Evolutionary conservation across 2,329 filamentous ascomycete species (phyloP).

Genomic region (Magnaporthiopsis poae): DNA sequence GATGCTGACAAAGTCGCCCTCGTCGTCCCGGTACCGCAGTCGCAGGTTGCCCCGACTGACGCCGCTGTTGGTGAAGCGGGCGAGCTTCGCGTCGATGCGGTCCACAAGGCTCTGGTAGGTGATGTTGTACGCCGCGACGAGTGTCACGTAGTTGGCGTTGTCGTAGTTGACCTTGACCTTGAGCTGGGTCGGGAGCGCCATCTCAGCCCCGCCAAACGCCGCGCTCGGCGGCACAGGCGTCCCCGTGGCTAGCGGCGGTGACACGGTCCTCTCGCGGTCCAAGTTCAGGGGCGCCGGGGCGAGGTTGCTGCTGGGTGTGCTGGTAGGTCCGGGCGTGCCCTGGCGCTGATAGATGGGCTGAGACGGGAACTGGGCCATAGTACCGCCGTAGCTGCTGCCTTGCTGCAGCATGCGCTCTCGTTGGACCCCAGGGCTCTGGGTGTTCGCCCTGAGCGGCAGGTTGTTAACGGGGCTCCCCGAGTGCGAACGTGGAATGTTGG

Average conservation of each 20-base stretch:
- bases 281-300: slow-evolving; percentile 27
- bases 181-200: slow-evolving; percentile 60
- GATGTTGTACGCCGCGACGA: slow-evolving; percentile 95
- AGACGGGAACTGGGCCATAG: slow-evolving; percentile 45
- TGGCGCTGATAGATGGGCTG: slow-evolving; percentile 45
- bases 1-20: slow-evolving; percentile 87
- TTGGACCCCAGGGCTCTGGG: slow-evolving; percentile 60
- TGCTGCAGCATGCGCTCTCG: slow-evolving; percentile 45
- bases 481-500: slow-evolving; percentile 65
- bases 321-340: slow-evolving; percentile 29
- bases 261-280: slow-evolving; percentile 18
- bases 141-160: slow-evolving; percentile 73
- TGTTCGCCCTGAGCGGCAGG: slow-evolving; percentile 57
- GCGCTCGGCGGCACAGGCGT: slow-evolving; percentile 20
- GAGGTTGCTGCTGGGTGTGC: slow-evolving; percentile 14
- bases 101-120: slow-evolving; percentile 88
- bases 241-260: slow-evolving; percentile 28
- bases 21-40: slow-evolving; percentile 82
- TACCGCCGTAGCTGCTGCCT: slow-evolving; percentile 37
- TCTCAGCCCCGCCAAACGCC: slow-evolving; percentile 22
- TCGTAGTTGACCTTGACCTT: slow-evolving; percentile 95
- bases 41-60: slow-evolving; percentile 75
- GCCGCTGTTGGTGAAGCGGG: slow-evolving; percentile 72
- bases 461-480: slow-evolving; percentile 67
- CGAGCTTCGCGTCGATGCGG: slow-evolving; percentile 89